Evolutionary conservation across 176 grass and related monocot species (phyloP).

Genomic region (Rhipidocladum racemiflorum): DNA sequence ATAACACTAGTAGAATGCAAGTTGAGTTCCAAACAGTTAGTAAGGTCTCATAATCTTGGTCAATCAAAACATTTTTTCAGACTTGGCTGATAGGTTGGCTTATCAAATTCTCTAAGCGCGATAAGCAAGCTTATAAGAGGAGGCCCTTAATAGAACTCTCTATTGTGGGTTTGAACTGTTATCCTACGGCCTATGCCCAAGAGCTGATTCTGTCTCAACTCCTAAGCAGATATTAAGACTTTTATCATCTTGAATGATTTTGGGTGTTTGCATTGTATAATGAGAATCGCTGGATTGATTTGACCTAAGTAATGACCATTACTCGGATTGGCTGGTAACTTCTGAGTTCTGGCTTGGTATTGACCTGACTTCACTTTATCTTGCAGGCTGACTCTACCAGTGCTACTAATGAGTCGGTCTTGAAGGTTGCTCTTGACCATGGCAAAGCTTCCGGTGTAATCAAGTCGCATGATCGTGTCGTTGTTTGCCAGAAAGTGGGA

Average conservation of each 20-base stretch:
- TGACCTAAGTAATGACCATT: neutral
- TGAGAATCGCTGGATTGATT: neutral
- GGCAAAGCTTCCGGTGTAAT: slow-evolving; percentile 86
- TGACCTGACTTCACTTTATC: neutral
- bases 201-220: neutral
- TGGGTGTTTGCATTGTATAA: neutral
- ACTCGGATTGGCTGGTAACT: neutral
- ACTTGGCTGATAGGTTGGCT: neutral
- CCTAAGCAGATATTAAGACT: neutral
- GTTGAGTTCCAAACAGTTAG: neutral
- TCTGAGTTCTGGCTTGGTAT: neutral
- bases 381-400: slow-evolving; percentile 79
- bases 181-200: neutral
- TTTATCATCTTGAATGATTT: neutral
- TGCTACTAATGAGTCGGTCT: slow-evolving; percentile 80
- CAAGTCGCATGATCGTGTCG: slow-evolving; percentile 91
- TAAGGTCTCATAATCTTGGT: neutral
- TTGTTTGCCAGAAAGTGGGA: slow-evolving; percentile 93
- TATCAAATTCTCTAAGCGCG: neutral
- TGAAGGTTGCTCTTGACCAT: slow-evolving; percentile 97
- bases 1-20: neutral
- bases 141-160: neutral
- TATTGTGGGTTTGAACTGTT: neutral
- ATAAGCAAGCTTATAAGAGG: neutral
- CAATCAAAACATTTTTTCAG: neutral